Evolutionary conservation across 345 rosid genomes (phyloP).

Genomic region (Citrus trifoliata): DNA sequence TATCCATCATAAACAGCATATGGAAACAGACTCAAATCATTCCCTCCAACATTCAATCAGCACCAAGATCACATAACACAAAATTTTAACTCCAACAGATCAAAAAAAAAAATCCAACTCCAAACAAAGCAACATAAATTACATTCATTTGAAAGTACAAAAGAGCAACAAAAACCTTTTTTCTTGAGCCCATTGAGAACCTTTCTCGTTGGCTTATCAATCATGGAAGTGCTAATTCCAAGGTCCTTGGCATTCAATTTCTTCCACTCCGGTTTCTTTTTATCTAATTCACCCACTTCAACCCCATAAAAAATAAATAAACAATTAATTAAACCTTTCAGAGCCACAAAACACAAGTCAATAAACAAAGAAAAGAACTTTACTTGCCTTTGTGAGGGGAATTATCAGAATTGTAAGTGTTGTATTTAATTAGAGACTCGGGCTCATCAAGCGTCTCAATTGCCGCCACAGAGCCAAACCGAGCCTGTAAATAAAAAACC

Average conservation of each 20-base stretch:
- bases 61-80: background rate
- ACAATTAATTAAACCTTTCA: background rate
- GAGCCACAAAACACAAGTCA: background rate
- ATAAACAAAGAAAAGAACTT: background rate
- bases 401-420: conserved; percentile 16
- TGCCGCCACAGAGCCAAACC: conserved; percentile 40
- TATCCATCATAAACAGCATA: background rate
- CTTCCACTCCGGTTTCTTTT: conserved; percentile 40
- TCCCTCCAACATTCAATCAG: background rate
- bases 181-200: conserved; percentile 57
- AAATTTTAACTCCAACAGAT: background rate
- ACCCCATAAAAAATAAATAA: background rate
- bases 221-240: conserved; percentile 46
- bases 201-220: conserved; percentile 40
- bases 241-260: conserved; percentile 43
- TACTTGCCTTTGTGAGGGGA: conserved; percentile 22
- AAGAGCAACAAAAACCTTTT: conserved; percentile 34
- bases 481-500: conserved; percentile 28
- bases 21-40: background rate
- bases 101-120: background rate
- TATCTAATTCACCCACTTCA: conserved; percentile 24
- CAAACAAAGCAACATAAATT: background rate
- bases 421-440: conserved; percentile 26
- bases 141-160: background rate
- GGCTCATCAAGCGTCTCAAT: conserved; percentile 42